Evolutionary conservation across 1,139 yeast species (phyloP), one percentile per base, ranked within the genome.

Genomic region (Debaryomyces psychrophilus): DNA sequence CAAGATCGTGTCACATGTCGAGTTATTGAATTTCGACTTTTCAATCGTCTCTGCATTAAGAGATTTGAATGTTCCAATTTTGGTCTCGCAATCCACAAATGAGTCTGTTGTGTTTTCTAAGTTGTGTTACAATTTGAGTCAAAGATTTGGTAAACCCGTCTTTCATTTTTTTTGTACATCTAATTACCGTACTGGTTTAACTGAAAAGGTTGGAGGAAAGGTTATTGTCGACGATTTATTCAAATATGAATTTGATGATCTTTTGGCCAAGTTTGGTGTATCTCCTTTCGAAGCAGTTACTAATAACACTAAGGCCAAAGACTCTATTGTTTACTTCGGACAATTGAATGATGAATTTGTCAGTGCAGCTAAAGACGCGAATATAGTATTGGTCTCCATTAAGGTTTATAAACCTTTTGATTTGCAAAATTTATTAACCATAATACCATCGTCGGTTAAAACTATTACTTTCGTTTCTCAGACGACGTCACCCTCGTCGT

Each of bases 351-450:
- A 73, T 5, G 75, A 74, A 5, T 68, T 85, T 40, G 56, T 68
- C 5, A 60, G 69, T 4, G 70, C 77, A 9, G 75, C 79, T 31
- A 61, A 71, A 33, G 65, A 75, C 20, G 60, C 67, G 43, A 66
- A 72, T 37, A 71, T 76, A 11, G 80, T 85, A 25, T 60, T 87
- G 35, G 67, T 87, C 33, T 70, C 82, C 5, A 72, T 88, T 41
- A 81, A 85, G 36, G 77, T 81, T 25, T 86, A 85, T 68, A 77
- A 87, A 57, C 97, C 97, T 11, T 87, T 90, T 71, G 70, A 77
- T 50, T 67, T 85, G 44, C 65, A 67, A 11, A 64, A 69, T 15
- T 71, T 90, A 37, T 69, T 85, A 43, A 59, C 71, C 2, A 59
- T 69, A 2, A 60, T 89, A 33, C 93, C 95, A 25, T 54, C 76